Percentiles rank a stretch among this genome's conserved stretches.
These are phyloP conservation scores for Leccinum angustisporum DNA, from an alignment of 1,284 basidiomycete genomes.

Conservation along the genomic window DNA sequence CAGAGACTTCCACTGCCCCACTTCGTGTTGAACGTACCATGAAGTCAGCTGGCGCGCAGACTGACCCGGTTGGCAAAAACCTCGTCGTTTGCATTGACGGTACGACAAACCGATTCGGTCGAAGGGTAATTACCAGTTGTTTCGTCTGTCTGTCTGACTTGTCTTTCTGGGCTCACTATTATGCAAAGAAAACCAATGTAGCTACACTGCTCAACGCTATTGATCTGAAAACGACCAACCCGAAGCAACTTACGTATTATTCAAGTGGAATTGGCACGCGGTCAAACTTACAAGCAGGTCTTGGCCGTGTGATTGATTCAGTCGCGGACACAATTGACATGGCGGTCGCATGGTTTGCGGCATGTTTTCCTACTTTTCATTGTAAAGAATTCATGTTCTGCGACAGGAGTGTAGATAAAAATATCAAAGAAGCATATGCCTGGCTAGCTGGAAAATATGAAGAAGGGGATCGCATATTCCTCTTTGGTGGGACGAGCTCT, in stretches of 20 bases:
- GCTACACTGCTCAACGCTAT: slow-evolving; percentile 19
- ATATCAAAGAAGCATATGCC: slow-evolving; percentile 36
- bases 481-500: slow-evolving; percentile 36
- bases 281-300: slow-evolving; percentile 27
- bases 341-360: slow-evolving; percentile 23
- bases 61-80: slow-evolving; percentile 12
- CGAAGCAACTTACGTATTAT: slow-evolving; percentile 37
- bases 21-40: background rate
- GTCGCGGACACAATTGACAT: slow-evolving; percentile 23
- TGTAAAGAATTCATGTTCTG: background rate
- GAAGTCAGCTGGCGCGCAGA: background rate
- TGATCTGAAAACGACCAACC: slow-evolving; percentile 17
- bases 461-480: slow-evolving; percentile 41
- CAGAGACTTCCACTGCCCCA: background rate
- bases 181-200: slow-evolving; percentile 7
- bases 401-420: slow-evolving; percentile 31
- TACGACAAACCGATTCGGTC: slow-evolving; percentile 35
- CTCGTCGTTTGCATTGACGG: slow-evolving; percentile 38
- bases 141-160: background rate
- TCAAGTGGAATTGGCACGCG: slow-evolving; percentile 43
- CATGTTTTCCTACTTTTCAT: background rate
- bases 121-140: slow-evolving; percentile 6
- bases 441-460: slow-evolving; percentile 41
- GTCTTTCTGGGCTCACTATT: background rate
- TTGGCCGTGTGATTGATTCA: slow-evolving; percentile 13